Evolutionary conservation across 2,329 filamentous ascomycete species (phyloP).

Genomic region (Xylariaceae sp.): DNA sequence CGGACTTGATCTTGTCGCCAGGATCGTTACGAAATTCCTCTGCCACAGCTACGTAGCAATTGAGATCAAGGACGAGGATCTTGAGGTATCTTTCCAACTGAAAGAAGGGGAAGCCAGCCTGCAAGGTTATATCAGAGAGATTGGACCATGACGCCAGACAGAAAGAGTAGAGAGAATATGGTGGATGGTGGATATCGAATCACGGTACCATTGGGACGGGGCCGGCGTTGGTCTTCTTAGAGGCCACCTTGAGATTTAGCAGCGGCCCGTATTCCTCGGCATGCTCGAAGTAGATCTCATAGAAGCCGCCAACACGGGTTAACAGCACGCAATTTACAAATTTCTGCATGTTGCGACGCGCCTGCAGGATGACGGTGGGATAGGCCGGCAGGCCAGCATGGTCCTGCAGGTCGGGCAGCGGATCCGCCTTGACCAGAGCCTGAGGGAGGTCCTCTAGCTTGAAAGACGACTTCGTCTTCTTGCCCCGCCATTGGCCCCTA

Average conservation of each 20-base stretch:
- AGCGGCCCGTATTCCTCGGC: conserved; percentile 83
- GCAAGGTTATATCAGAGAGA: conserved; percentile 26
- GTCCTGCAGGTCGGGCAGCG: conserved; percentile 31
- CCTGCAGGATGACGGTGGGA: conserved; percentile 85
- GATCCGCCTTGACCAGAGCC: conserved; percentile 35
- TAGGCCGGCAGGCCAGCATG: conserved; percentile 53
- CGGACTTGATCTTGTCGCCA: conserved; percentile 65
- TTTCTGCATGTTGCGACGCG: conserved; percentile 80
- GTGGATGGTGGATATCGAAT: conserved; percentile 8
- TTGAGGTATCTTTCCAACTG: conserved; percentile 93
- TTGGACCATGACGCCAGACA: conserved; percentile 11
- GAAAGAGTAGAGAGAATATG: conserved; percentile 14
- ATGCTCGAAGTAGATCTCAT: conserved; percentile 96
- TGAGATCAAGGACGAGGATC: conserved; percentile 83
- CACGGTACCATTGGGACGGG: conserved; percentile 74
- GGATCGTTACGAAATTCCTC: conserved; percentile 82
- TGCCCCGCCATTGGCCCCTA: conserved; percentile 40
- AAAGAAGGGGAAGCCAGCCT: conserved; percentile 90
- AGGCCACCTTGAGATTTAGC: conserved; percentile 80
- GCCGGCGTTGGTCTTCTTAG: conserved; percentile 73
- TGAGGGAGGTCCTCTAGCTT: conserved; percentile 56
- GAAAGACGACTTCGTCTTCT: conserved; percentile 52
- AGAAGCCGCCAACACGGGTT: conserved; percentile 91
- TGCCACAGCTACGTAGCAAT: conserved; percentile 86
- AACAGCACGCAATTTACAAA: conserved; percentile 88